These are phyloP conservation scores for Lachnellula arida DNA, from an alignment of 2,329 filamentous ascomycete species.

Conservation along the genomic window DNA sequence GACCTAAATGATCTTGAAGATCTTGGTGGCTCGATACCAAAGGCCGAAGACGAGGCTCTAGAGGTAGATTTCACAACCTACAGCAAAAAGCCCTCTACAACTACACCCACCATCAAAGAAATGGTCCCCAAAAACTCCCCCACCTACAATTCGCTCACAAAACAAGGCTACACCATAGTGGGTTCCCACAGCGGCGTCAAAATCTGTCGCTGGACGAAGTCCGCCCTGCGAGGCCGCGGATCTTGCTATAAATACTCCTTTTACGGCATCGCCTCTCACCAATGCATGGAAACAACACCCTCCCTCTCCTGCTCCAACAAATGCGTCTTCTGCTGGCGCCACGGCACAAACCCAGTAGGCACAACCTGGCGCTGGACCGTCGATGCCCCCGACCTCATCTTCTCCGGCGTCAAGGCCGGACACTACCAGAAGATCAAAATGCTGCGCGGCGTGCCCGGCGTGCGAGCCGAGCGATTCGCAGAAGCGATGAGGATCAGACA, in stretches of 20 bases:
- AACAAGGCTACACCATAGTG: slow-evolving; percentile 94
- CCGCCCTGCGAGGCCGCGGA: slow-evolving; percentile 83
- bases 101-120: slow-evolving; percentile 60
- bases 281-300: slow-evolving; percentile 97
- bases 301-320: slow-evolving; percentile 97
- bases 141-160: slow-evolving; percentile 83
- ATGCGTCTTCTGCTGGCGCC: slow-evolving; percentile 98
- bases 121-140: slow-evolving; percentile 94
- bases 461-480: slow-evolving; percentile 83
- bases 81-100: slow-evolving; percentile 43
- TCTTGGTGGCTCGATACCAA: slow-evolving; percentile 61
- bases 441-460: slow-evolving; percentile 88
- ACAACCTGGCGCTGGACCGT: slow-evolving; percentile 97
- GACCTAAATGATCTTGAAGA: slow-evolving; percentile 79
- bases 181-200: slow-evolving; percentile 95
- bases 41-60: slow-evolving; percentile 46
- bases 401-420: slow-evolving; percentile 80
- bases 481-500: slow-evolving; percentile 93
- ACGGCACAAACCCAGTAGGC: slow-evolving; percentile 93
- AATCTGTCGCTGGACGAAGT: slow-evolving; percentile 98
- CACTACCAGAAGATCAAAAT: slow-evolving; percentile 99
- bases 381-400: slow-evolving; percentile 85
- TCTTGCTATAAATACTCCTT: slow-evolving; percentile 98
- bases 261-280: slow-evolving; percentile 92
- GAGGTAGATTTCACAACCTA: slow-evolving; percentile 85